phyloP scores from a whole-genome alignment of 257 asterid genomes.

The Catharanthus roseus region DNA sequence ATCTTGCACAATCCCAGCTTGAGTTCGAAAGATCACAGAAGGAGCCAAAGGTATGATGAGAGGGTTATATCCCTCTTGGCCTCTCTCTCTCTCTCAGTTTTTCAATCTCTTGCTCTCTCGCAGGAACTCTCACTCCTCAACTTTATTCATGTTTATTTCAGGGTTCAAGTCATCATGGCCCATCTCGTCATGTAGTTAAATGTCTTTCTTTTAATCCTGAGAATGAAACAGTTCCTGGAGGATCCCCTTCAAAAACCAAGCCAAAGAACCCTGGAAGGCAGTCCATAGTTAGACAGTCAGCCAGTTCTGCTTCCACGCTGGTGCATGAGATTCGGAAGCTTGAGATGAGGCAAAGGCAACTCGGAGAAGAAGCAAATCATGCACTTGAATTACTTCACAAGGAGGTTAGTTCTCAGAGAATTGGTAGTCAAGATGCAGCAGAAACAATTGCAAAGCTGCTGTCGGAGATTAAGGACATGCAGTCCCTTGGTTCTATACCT shows the following conservation, averaged over 20 bases:
- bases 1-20: constrained; percentile 71
- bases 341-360: constrained; percentile 82
- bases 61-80: background rate
- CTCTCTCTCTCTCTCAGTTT: too few species aligned
- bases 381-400: constrained; percentile 91
- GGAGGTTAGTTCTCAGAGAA: constrained; percentile 76
- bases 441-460: constrained; percentile 73
- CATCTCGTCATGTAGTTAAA: constrained; percentile 66
- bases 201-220: constrained; percentile 58
- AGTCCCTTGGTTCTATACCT: constrained; percentile 37
- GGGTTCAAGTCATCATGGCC: constrained; percentile 60
- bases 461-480: constrained; percentile 72
- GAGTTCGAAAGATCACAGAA: constrained; percentile 67
- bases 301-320: constrained; percentile 51
- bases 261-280: constrained; percentile 40
- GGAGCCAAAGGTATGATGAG: constrained; percentile 51
- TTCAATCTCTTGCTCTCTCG: background rate
- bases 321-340: constrained; percentile 81
- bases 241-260: constrained; percentile 29
- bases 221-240: constrained; percentile 31
- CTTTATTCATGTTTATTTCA: constrained; percentile 27
- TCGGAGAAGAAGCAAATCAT: constrained; percentile 89
- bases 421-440: constrained; percentile 61
- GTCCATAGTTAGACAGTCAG: constrained; percentile 33
- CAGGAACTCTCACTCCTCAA: background rate